These are phyloP conservation scores for Nannochloropsis gaditana DNA, from an alignment of 108 stramenopile genomes.

Conservation along the genomic window DNA sequence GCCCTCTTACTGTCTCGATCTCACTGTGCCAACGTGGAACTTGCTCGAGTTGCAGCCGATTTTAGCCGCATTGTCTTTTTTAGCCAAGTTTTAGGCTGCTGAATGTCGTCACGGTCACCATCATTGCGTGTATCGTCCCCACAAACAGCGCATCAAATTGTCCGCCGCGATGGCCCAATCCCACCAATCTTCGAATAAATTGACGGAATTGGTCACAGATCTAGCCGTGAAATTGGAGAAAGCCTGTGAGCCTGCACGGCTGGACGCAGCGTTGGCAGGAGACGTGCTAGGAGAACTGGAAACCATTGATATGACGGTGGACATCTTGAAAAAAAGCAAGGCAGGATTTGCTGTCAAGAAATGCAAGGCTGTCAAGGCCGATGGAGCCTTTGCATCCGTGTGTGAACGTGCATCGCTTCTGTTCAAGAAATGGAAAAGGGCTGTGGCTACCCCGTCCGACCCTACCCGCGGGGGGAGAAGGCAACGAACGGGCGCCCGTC, in stretches of 20 bases:
- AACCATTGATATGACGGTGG: not conserved
- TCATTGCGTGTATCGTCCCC: no score
- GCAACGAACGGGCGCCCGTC: not conserved
- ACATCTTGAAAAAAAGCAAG: not conserved
- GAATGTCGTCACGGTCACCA: no score
- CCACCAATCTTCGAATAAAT: not conserved
- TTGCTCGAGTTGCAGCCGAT: no score
- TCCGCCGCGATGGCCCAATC: no score
- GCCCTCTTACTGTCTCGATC: no score
- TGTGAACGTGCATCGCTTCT: not conserved
- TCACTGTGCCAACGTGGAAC: no score
- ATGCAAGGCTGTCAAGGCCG: not conserved
- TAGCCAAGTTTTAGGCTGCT: no score
- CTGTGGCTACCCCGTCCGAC: not conserved
- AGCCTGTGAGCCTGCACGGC: not conserved
- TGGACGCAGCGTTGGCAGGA: not conserved
- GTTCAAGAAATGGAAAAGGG: conserved; percentile 17
- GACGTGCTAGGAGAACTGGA: conserved; percentile 10
- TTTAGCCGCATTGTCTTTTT: no score
- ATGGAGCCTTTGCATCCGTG: not conserved
- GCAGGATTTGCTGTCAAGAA: conserved; percentile 17
- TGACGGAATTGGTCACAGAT: conserved; percentile 10
- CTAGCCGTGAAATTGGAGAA: not conserved
- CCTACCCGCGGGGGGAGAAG: not conserved
- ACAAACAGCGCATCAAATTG: no score